Base-by-base conservation (phyloP, 1,139 yeast species). In the Hemisphaericaspora subhashii region DNA sequence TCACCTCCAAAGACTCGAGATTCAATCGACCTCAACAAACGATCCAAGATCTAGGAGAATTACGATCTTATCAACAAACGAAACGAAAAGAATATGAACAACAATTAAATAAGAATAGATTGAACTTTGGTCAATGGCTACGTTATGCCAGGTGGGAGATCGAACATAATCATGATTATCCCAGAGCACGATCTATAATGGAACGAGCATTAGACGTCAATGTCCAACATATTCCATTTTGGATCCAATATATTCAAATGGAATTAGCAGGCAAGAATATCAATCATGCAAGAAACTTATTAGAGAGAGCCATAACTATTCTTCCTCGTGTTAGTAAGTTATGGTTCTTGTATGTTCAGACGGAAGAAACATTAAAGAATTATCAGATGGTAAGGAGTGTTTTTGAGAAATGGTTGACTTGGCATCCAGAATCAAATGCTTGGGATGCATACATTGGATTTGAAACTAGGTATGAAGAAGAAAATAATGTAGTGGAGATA, bases 81-180 rank as follows among this genome's bases (percentile, higher is more conserved):
- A 88, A 84, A 53, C 65, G 98, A 43, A 74, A 77, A 35, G 96
- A 88, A 51, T 90, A 72, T 55, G 98, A 92, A 60, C 85, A 83
- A 52, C 95, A 90, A 16, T 62, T 92, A 37, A 80, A 94, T 49
- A 74, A 92, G 51, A 90, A 92, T 55, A 67, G 95, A 43, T 74
- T 84, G 28, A 89, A 89, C 53, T 74, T 77, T 52, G 85, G 89
- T 3, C 96, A 90, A 56, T 92, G 98, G 98, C 72, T 88, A 58
- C 70, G 97, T 38, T 92, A 92, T 58, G 98, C 97, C 1, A 79
- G 76, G 44, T 88, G 92, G 80, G 98, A 92, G 58, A 60, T 81
- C 11, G 86, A 84, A 5, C 90, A 87, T 39, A 70, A 69, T 52
- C 83, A 80, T 43, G 96, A 92, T 54, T 72, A 77, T 51, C 69